These are phyloP conservation scores for Aspergillus chevalieri DNA, from an alignment of 2,329 filamentous ascomycete species.

Conservation along the genomic window DNA sequence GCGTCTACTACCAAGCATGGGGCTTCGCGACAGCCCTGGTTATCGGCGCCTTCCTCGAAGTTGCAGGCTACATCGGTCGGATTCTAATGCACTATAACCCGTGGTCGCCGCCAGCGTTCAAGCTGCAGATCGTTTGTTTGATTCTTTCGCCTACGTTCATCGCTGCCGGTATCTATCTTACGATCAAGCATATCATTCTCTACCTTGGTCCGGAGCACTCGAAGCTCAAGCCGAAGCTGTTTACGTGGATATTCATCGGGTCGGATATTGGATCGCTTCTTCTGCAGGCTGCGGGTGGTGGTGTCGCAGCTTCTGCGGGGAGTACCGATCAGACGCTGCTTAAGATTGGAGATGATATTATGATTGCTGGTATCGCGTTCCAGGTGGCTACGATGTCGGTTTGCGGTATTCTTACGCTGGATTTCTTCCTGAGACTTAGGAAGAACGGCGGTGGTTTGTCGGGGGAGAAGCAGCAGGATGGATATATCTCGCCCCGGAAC, in stretches of 20 bases:
- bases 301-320: conserved; percentile 48
- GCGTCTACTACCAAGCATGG: conserved; percentile 50
- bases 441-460: conserved; percentile 19
- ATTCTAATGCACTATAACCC: conserved; percentile 50
- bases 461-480: conserved; percentile 24
- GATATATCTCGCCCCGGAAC: conserved; percentile 10
- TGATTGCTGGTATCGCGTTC: conserved; percentile 53
- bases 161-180: conserved; percentile 52
- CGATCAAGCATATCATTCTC: conserved; percentile 53
- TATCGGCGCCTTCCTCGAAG: conserved; percentile 46
- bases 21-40: conserved; percentile 48
- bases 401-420: conserved; percentile 33
- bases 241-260: conserved; percentile 56
- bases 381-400: conserved; percentile 48
- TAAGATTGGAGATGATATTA: conserved; percentile 49
- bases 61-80: conserved; percentile 52
- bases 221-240: conserved; percentile 43
- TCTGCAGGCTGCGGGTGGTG: conserved; percentile 54
- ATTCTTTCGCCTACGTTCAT: conserved; percentile 54
- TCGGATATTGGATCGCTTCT: conserved; percentile 55
- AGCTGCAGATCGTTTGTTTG: conserved; percentile 51
- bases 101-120: conserved; percentile 44
- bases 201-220: conserved; percentile 48
- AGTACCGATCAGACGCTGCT: conserved; percentile 31
- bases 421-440: conserved; percentile 40